Base-by-base conservation (phyloP, 345 rosid species). In the Dipteronia sinensis region DNA sequence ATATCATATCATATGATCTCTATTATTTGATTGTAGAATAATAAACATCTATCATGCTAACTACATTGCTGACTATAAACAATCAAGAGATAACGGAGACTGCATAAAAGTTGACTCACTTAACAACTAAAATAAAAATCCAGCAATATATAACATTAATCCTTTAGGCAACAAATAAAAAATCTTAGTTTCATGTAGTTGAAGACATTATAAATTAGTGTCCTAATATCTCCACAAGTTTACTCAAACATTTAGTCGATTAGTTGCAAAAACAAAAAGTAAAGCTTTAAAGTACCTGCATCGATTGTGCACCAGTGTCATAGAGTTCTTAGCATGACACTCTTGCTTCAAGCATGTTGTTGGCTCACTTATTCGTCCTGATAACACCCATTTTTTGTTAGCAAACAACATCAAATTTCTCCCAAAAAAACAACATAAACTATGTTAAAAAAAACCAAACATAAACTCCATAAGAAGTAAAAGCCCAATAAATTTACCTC, bases 281-380 rank as follows among this genome's bases (percentile, higher is more conserved):
- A 71, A 59, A 70, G 63, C 31, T 17, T 10, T 25, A 31, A 76
- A 11, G 40, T 82, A 94, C 99, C 99, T 92, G 97, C 98, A 92
- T n/a, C 97, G 82, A 77, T 96, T 96, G 77, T 96, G 98, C 68
- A 91, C 96, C 64, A 96, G 34, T 3, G 94, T 77, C 97, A 96
- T 96, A 4, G 98, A 89, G 77, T 90, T 92, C 89, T 90, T 94
- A 58, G 99, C 94, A 64, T 87, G 90, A 68, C 99, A 96, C 69
- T 94, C 97, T 79, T 84, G 89, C 83, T 90, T 94, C 85, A 79
- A 80, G 85, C 99, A 96, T 56, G 78, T 59, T 11, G 88, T 81
- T 66, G 99, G 98, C 87, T 96, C 97, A 67, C 75, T 89, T 76
- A 96, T 91, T 79, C 90, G 86, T 34, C 99, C 99, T 92, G 80